These are phyloP conservation scores for Bruguiera parviflora DNA, from an alignment of 345 rosid species.

Conservation along the genomic window DNA sequence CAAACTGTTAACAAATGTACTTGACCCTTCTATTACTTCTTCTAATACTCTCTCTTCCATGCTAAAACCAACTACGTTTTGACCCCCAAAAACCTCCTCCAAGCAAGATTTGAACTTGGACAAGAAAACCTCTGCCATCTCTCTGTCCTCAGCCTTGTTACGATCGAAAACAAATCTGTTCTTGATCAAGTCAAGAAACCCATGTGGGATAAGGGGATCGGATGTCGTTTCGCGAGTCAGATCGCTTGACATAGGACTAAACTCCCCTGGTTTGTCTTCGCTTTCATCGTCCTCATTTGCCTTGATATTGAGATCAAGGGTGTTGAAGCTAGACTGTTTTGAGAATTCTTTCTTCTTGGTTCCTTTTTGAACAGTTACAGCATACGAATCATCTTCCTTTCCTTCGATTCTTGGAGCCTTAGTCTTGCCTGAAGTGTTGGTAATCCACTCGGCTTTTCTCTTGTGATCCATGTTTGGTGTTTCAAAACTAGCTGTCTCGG, in stretches of 20 bases:
- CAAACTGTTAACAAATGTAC: constrained; percentile 38
- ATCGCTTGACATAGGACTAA: constrained; percentile 69
- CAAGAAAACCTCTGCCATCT: constrained; percentile 34
- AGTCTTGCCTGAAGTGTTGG: constrained; percentile 25
- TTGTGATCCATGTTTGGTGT: constrained; percentile 31
- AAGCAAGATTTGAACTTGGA: constrained; percentile 37
- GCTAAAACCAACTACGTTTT: constrained; percentile 39
- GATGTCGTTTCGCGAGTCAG: constrained; percentile 48
- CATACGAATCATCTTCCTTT: constrained; percentile 28
- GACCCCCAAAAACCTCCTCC: constrained; percentile 43
- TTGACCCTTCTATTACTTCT: constrained; percentile 38
- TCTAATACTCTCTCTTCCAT: constrained; percentile 52
- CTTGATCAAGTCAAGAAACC: constrained; percentile 51
- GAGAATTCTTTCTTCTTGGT: constrained; percentile 42
- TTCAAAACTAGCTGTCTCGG: constrained; percentile 14
- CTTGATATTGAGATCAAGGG: constrained; percentile 68
- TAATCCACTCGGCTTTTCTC: constrained; percentile 52
- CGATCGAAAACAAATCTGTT: constrained; percentile 48
- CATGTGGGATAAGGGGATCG: constrained; percentile 21
- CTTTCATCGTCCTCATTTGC: constrained; percentile 39
- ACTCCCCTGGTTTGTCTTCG: constrained; percentile 36
- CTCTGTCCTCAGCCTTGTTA: constrained; percentile 29
- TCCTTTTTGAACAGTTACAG: constrained; percentile 23
- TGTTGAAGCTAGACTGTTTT: constrained; percentile 55
- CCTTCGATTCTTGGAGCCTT: constrained; percentile 43